These are phyloP conservation scores for cucumber (Cucumis sativus) DNA, from an alignment of 306 rosid species.

Conservation along the genomic window Cucumber_9930_V3 NC_026656.2:14888501-14889000, in stretches of 20 bases:
- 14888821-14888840: not conserved
- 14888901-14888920: too few relatives aligned
- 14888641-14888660: constrained; percentile 97
- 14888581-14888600: constrained; percentile 90
- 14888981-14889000: too few relatives aligned
- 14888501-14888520: constrained; percentile 79
- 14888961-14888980: too few relatives aligned
- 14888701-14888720: not conserved
- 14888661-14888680: constrained; percentile 87
- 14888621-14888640: constrained; percentile 67
- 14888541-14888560: constrained; percentile 84
- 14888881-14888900: too few relatives aligned
- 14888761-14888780: not conserved
- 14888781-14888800: not conserved
- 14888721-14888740: not conserved
- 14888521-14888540: constrained; percentile 89
- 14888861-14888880: not conserved
- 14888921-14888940: too few relatives aligned
- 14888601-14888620: constrained; percentile 83
- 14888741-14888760: not conserved
- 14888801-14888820: not conserved
- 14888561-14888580: constrained; percentile 50
- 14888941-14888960: too few relatives aligned
- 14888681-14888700: constrained; percentile 61
- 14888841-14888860: not conserved